Conservation (phyloP, 441 rosid species). For the Arabidopsis lyrata region DNA sequence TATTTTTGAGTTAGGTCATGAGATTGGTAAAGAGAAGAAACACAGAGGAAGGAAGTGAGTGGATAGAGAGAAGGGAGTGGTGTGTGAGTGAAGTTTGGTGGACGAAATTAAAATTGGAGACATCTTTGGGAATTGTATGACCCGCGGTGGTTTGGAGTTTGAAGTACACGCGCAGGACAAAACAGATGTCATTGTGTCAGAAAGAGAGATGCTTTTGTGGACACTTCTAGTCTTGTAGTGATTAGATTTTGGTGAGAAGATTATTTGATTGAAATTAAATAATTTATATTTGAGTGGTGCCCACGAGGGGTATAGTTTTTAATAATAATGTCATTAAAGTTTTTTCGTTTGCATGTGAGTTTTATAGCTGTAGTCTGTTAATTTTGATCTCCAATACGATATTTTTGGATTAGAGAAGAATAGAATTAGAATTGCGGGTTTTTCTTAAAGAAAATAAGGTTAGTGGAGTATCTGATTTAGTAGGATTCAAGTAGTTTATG, state of each 20-base stretch:
- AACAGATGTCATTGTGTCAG: slow-evolving; percentile 39
- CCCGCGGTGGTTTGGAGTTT: neutral
- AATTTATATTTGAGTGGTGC: slow-evolving; percentile 19
- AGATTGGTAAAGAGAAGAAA: slow-evolving; percentile 40
- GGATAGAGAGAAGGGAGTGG: slow-evolving; percentile 31
- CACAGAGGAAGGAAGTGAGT: slow-evolving; percentile 7
- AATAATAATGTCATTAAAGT: slow-evolving; percentile 24
- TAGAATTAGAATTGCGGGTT: neutral
- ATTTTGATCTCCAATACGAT: neutral
- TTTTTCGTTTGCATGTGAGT: slow-evolving; percentile 26
- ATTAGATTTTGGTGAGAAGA: slow-evolving; percentile 42
- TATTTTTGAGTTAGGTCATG: slow-evolving; percentile 32
- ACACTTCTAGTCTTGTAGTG: slow-evolving; percentile 32
- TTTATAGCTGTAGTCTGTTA: neutral
- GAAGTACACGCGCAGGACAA: slow-evolving; percentile 33
- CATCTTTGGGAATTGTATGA: neutral
- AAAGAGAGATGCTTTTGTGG: slow-evolving; percentile 38
- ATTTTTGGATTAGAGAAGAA: neutral
- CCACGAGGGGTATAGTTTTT: slow-evolving; percentile 30
- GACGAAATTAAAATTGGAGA: slow-evolving; percentile 19
- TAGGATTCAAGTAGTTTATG: neutral
- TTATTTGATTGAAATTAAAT: slow-evolving; percentile 15
- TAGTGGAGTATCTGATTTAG: neutral
- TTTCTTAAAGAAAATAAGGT: too few relatives aligned
- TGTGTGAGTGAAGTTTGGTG: slow-evolving; percentile 34